Evolutionary conservation across 306 rosid species (phyloP).

Genomic region (Begonia peltatifolia): DNA sequence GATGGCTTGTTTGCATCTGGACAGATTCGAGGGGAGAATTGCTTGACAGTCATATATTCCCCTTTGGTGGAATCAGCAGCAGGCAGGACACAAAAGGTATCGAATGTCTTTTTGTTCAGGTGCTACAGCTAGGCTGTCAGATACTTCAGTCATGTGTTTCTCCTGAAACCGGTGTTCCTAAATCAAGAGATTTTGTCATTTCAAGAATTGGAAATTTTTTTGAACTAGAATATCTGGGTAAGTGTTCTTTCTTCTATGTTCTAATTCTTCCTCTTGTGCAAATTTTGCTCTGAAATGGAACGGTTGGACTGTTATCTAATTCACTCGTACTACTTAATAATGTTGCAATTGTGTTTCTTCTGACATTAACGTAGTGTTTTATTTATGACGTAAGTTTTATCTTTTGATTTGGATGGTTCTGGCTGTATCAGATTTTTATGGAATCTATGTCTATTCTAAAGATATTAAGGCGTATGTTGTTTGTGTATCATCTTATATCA

Average conservation of each 20-base stretch:
- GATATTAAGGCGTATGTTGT: no score
- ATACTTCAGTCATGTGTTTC: slow-evolving; percentile 72
- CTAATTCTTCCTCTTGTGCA: no score
- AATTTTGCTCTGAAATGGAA: background rate
- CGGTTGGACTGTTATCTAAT: background rate
- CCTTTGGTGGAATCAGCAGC: slow-evolving; percentile 97
- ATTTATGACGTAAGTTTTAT: background rate
- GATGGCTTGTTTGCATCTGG: slow-evolving; percentile 97
- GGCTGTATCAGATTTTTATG: no score
- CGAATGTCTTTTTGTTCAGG: slow-evolving; percentile 88
- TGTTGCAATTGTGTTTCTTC: background rate
- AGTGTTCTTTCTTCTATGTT: background rate
- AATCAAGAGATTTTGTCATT: slow-evolving; percentile 90
- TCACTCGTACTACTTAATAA: background rate
- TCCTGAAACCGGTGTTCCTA: slow-evolving; percentile 54
- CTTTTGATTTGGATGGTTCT: background rate
- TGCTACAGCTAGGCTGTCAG: slow-evolving; percentile 93
- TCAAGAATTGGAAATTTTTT: slow-evolving; percentile 89
- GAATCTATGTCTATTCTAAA: no score
- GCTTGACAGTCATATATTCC: slow-evolving; percentile 81
- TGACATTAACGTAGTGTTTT: background rate
- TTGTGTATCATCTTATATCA: no score
- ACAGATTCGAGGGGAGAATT: slow-evolving; percentile 96
- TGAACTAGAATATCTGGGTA: slow-evolving; percentile 97
- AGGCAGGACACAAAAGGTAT: slow-evolving; percentile 98